Conservation (phyloP, 2,329 filamentous ascomycete genomes). For the Drechslera avenae region DNA sequence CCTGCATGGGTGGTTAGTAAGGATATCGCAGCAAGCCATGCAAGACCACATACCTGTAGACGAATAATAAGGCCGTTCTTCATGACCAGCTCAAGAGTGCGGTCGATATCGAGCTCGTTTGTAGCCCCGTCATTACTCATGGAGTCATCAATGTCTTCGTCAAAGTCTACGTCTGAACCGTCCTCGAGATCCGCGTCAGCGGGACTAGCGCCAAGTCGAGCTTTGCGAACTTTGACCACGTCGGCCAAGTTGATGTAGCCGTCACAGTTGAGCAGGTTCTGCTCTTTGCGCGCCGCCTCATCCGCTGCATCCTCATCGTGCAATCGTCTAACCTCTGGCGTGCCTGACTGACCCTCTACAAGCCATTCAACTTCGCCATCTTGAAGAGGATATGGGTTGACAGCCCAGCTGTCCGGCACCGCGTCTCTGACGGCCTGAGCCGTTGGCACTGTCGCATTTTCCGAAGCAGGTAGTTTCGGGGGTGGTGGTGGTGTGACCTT, state of each 20-base stretch:
- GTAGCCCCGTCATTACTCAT: conserved; percentile 59
- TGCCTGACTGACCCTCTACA: conserved; percentile 47
- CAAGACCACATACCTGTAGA: conserved; percentile 54
- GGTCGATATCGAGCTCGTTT: conserved; percentile 59
- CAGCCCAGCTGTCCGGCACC: conserved; percentile 65
- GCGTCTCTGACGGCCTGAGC: conserved; percentile 60
- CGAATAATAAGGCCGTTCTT: conserved; percentile 66
- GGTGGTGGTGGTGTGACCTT: conserved; percentile 63
- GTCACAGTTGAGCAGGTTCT: conserved; percentile 64
- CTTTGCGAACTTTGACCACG: conserved; percentile 62
- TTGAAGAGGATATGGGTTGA: conserved; percentile 65
- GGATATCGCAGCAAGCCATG: conserved; percentile 7
- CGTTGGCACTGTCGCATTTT: conserved; percentile 57
- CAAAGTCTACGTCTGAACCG: conserved; percentile 62
- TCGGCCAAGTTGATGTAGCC: conserved; percentile 67
- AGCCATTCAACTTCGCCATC: conserved; percentile 64
- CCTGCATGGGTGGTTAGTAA: conserved; percentile 29
- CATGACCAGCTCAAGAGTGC: conserved; percentile 66
- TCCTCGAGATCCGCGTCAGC: conserved; percentile 58
- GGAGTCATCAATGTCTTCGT: conserved; percentile 54
- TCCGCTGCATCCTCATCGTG: conserved; percentile 65
- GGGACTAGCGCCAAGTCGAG: conserved; percentile 57
- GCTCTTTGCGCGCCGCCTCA: conserved; percentile 62
- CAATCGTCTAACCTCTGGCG: conserved; percentile 52
- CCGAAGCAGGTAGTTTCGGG: conserved; percentile 56